Base-by-base conservation (phyloP, 2,329 filamentous ascomycete genomes). In the Parascedosporium putredinis region DNA sequence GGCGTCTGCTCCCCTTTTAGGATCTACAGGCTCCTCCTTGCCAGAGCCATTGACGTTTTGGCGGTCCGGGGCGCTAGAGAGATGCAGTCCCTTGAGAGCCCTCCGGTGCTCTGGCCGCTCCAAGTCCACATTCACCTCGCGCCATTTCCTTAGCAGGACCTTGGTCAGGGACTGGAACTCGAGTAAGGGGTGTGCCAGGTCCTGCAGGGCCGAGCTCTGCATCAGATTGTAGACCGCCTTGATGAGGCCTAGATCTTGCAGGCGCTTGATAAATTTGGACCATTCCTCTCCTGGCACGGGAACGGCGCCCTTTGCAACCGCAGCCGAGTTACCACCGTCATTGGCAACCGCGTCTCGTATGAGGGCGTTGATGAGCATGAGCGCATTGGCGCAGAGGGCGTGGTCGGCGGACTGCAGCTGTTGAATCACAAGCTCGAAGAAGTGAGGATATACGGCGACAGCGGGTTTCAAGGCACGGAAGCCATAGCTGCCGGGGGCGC, bases 91-190 rank as follows among this genome's bases (percentile, higher is more conserved):
- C 63, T 94, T 93, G 53, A 98, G 73, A 0, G 89, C 88, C 54
- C 89, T 76, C 56, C 91, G 78, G 62, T 98, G 93, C 56, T 98
- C 93, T 2, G 88, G 78, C 54, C 86, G 82, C 59, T 96, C 89
- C 52, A 95, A 64, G 58, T 97, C 88, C 16, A 98, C 83, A 46
- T 75, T 74, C 16, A 95, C 82, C 58, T 93, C 86, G 57, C 82
- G 81, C 93, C 93, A 98, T 61, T 88, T 93, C 57, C 84, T 76
- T 56, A 96, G 69, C 54, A 97, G 70, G 47, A 94, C 76, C 67
- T 96, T 97, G 12, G 88, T 95, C 61, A 97, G 71, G 3, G 81
- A 83, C 68, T 98, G 93, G 55, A 97, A 98, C 63, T 98, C 93
- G 33, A 97, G 71, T 49, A 97, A 72, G 10, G 93, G 89, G 59